phyloP scores from a whole-genome alignment of 2,329 filamentous ascomycete genomes.

The Corinectria fuckeliana region DNA sequence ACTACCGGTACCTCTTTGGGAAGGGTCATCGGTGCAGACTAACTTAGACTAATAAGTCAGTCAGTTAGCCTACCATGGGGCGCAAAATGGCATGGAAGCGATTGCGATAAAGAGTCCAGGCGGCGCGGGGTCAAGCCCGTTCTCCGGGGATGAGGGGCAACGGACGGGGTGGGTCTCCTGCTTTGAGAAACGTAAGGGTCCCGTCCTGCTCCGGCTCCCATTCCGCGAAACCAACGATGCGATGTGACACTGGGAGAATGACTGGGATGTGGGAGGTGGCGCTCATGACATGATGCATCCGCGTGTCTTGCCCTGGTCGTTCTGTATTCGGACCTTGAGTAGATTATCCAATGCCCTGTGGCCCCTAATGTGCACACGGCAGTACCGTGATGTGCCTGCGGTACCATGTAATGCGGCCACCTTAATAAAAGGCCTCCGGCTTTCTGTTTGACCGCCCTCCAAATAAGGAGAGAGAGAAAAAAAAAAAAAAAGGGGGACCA shows the following conservation, averaged over 20 bases:
- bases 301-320: background rate
- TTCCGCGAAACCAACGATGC: background rate
- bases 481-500: background rate
- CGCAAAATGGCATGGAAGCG: background rate
- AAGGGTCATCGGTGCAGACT: background rate
- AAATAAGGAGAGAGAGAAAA: background rate
- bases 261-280: background rate
- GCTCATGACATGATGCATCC: background rate
- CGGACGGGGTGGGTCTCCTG: background rate
- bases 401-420: background rate
- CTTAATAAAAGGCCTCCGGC: background rate
- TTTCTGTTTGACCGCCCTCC: background rate
- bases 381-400: background rate
- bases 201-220: background rate
- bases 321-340: too few relatives aligned
- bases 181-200: background rate
- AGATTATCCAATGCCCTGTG: background rate
- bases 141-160: conserved; percentile 1
- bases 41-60: background rate
- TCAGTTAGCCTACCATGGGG: too few relatives aligned
- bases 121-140: background rate
- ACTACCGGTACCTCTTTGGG: too few relatives aligned
- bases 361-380: background rate
- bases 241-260: background rate
- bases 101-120: background rate